These are phyloP conservation scores for Coniochaeta ligniaria DNA, from an alignment of 2,329 filamentous ascomycete species.

Conservation along the genomic window DNA sequence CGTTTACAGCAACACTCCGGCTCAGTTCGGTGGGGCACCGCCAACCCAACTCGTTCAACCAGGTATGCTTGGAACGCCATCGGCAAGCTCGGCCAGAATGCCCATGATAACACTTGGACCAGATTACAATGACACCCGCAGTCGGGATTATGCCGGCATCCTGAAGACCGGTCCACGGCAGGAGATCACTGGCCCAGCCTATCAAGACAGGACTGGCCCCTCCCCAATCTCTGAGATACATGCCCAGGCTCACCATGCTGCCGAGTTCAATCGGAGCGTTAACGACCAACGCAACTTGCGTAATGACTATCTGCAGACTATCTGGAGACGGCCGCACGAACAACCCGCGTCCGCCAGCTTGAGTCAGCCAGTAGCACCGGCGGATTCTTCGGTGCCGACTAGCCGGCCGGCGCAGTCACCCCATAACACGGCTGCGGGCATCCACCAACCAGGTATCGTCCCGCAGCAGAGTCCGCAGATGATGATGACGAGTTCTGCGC, in stretches of 20 bases:
- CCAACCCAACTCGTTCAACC: slow-evolving; percentile 65
- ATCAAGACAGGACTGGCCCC: slow-evolving; percentile 78
- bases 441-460: slow-evolving; percentile 50
- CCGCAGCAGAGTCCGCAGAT: slow-evolving; percentile 57
- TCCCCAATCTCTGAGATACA: slow-evolving; percentile 72
- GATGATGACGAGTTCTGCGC: slow-evolving; percentile 53
- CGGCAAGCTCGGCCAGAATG: slow-evolving; percentile 63
- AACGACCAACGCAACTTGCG: slow-evolving; percentile 75
- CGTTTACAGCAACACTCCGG: slow-evolving; percentile 72
- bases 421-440: slow-evolving; percentile 44
- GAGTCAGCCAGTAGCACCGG: slow-evolving; percentile 36
- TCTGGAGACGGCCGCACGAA: slow-evolving; percentile 81
- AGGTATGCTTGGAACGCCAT: slow-evolving; percentile 59
- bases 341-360: slow-evolving; percentile 48
- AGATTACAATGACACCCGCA: slow-evolving; percentile 68
- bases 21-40: slow-evolving; percentile 57
- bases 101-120: slow-evolving; percentile 78
- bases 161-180: slow-evolving; percentile 73
- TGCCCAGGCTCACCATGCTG: slow-evolving; percentile 79
- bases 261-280: slow-evolving; percentile 82
- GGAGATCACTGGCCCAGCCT: slow-evolving; percentile 79
- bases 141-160: slow-evolving; percentile 77
- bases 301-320: slow-evolving; percentile 68
- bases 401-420: slow-evolving; percentile 52
- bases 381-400: slow-evolving; percentile 36